phyloP scores from a whole-genome alignment of 768 basidiomycete species.

The Baorangia bicolor region DNA sequence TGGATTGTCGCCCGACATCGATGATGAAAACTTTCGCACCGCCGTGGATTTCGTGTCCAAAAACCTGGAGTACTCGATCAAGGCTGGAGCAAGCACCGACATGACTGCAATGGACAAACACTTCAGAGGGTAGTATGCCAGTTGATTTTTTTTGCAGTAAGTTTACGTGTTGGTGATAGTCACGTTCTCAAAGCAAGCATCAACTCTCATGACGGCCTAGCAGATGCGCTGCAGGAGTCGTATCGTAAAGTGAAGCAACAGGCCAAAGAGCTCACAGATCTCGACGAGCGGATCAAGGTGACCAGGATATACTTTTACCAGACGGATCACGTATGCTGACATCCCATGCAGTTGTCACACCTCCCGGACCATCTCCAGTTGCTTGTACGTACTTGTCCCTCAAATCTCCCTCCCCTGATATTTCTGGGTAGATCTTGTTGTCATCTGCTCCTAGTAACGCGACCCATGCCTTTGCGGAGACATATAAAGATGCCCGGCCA shows the following conservation, averaged over 20 bases:
- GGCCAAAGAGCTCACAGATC: conserved; percentile 48
- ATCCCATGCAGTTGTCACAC: conserved; percentile 44
- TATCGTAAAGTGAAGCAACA: conserved; percentile 52
- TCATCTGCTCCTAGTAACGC: conserved; percentile 49
- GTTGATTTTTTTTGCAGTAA: conserved; percentile 5
- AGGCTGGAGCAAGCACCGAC: conserved; percentile 57
- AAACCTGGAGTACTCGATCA: conserved; percentile 55
- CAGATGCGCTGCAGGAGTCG: conserved; percentile 56
- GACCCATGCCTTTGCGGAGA: conserved; percentile 54
- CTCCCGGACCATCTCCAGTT: conserved; percentile 74
- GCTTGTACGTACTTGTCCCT: conserved; percentile 46
- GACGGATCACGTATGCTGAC: conserved; percentile 2
- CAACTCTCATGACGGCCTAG: conserved; percentile 59
- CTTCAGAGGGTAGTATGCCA: conserved; percentile 46
- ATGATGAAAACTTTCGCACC: conserved; percentile 45
- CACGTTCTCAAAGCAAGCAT: conserved; percentile 68
- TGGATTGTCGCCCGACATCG: conserved; percentile 44
- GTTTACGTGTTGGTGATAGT: conserved; percentile 35
- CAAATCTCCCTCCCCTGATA: neutral
- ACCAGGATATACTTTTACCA: neutral
- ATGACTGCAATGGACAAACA: conserved; percentile 54
- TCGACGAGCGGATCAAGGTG: conserved; percentile 69
- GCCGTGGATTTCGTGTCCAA: conserved; percentile 58
- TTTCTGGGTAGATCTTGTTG: conserved; percentile 47
- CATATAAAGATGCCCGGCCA: conserved; percentile 44